Base-by-base conservation (phyloP, 225 moss, liverwort and hornwort genomes). In the Anthoceros angustus region DNA sequence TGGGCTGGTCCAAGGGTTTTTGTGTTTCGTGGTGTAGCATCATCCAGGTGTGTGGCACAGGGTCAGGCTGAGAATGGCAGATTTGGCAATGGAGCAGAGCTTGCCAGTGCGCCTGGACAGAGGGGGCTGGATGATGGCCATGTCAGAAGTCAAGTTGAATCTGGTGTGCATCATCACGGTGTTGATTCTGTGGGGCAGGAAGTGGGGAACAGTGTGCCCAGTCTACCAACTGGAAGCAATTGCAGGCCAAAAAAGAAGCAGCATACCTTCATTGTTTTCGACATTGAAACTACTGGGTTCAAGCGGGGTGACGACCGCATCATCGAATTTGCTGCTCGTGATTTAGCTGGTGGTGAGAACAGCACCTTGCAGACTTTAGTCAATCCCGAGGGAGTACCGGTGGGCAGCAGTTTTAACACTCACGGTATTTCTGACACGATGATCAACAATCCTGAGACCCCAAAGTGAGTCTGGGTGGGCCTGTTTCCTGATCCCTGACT, bases 221-320 rank as follows among this genome's bases (percentile, higher is more conserved):
- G 32, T 32, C 32, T 20, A 4, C 14, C 55, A 15, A 18, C 55
- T 20, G 55, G 23, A 55, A 18, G 7, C 55, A 9, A 55, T 7
- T 4, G 2, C 7, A 0, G 0, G 55, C n/a, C 55, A 55, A 15
- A 20, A 55, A 55, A 55, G 7, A 7, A 15, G 5, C 55, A 55
- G 55, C 32, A 77, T 50, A 87, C 87, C 46, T 80, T 98, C 25
- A 87, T 98, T 68, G 91, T 87, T 39, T 98, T 98, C 71, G 95
- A 98, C 69, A 87, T 98, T 67, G 95, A 98, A 66, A 98, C 95
- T 46, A 98, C 91, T 72, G 95, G 95, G 64, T 85, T 91, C 69
- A 76, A 86, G 43, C 42, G 68, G 68, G 39, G 72, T 66, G 66
- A 85, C 20, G 77, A 95, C 45, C 71, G 85, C 72, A 98, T 98